phyloP scores from a whole-genome alignment of 2,329 filamentous ascomycete genomes.

The Apiospora sp. region DNA sequence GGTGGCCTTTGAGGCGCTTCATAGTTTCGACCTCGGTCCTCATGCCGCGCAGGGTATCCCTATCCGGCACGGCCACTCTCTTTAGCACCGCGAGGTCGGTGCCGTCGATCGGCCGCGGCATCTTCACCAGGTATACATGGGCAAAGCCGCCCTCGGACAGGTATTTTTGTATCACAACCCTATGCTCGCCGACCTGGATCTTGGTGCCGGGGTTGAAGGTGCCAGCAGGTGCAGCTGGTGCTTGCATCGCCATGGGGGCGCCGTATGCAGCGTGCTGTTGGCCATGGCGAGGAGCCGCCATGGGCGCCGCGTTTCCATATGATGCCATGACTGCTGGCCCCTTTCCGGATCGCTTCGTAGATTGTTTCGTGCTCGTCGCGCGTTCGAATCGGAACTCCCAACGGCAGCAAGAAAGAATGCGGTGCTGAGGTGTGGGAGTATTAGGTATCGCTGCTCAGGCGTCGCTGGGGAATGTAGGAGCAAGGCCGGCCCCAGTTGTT shows the following conservation, averaged over 20 bases:
- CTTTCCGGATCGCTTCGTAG: conserved; percentile 16
- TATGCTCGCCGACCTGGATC: conserved; percentile 92
- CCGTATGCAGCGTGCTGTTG: conserved; percentile 53
- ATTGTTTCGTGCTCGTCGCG: conserved; percentile 11
- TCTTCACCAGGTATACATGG: conserved; percentile 94
- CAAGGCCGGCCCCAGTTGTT: not conserved
- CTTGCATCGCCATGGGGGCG: conserved; percentile 46
- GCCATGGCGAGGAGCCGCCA: conserved; percentile 49
- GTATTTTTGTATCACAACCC: conserved; percentile 95
- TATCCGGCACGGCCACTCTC: conserved; percentile 95
- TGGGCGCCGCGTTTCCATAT: conserved; percentile 38
- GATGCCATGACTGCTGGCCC: conserved; percentile 37
- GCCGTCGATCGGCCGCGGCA: conserved; percentile 79
- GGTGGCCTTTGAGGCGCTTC: conserved; percentile 98
- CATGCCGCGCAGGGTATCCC: conserved; percentile 93
- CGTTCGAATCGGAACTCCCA: not conserved
- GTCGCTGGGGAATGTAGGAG: conserved; percentile 15
- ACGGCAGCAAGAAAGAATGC: not conserved
- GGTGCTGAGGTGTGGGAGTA: not conserved
- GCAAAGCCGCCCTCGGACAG: conserved; percentile 98
- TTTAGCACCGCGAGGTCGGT: conserved; percentile 88
- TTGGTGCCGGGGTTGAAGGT: conserved; percentile 95
- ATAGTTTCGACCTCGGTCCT: conserved; percentile 98
- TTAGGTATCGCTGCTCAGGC: conserved; percentile 3
- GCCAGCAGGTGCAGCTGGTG: conserved; percentile 68